Percentiles rank a stretch among this genome's conserved stretches.
Conservation (phyloP, 2,329 filamentous ascomycete genomes). For the Pyrenophora teres region DNA sequence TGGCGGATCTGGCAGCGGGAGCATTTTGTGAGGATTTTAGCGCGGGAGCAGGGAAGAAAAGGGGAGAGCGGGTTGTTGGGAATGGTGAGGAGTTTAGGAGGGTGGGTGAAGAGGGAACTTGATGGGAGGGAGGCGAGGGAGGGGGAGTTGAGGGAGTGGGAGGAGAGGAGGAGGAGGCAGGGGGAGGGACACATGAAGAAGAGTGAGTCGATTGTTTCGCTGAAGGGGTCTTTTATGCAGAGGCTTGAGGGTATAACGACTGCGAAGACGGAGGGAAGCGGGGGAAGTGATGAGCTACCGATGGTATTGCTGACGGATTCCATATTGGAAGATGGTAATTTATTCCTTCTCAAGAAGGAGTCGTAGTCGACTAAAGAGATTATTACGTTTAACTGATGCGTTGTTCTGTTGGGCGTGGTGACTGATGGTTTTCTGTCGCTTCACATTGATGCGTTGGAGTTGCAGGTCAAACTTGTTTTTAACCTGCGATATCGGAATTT, state of each 20-base stretch:
- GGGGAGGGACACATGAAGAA: not conserved
- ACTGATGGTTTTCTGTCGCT: too few relatives aligned
- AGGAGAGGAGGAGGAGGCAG: not conserved
- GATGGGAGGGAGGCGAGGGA: not conserved
- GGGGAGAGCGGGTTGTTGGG: not conserved
- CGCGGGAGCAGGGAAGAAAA: not conserved
- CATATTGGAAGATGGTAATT: too few relatives aligned
- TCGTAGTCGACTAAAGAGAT: too few relatives aligned
- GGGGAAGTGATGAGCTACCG: too few relatives aligned
- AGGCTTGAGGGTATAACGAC: not conserved
- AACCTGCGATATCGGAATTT: too few relatives aligned
- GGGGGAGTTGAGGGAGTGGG: not conserved
- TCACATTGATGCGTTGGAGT: too few relatives aligned
- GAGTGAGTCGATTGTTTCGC: not conserved
- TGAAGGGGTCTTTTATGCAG: not conserved
- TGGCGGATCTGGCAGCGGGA: conserved; percentile 13
- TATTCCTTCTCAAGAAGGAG: too few relatives aligned
- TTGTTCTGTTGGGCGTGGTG: too few relatives aligned
- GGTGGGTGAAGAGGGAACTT: not conserved
- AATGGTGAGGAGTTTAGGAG: not conserved
- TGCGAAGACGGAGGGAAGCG: too few relatives aligned
- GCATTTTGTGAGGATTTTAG: conserved; percentile 1
- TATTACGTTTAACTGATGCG: too few relatives aligned
- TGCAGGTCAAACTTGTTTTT: too few relatives aligned
- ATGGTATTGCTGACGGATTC: too few relatives aligned